Evolutionary conservation across 1,284 basidiomycete species (phyloP).

Genomic region (Ustilago curta): DNA sequence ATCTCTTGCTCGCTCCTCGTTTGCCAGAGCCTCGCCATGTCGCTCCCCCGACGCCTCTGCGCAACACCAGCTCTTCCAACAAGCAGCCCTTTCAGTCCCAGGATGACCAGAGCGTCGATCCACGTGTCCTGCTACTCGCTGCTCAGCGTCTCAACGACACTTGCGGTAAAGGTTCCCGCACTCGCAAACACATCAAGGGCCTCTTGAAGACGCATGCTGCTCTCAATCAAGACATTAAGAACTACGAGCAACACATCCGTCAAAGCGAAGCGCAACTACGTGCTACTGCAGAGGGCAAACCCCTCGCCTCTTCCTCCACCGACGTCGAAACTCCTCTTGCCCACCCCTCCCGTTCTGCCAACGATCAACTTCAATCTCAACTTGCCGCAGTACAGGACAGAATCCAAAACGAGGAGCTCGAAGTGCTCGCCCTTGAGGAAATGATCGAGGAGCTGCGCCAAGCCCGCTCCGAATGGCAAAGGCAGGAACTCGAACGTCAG

Average conservation of each 20-base stretch:
- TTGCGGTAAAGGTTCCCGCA: conserved; percentile 56
- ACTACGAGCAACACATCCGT: conserved; percentile 47
- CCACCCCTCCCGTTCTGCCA: conserved; percentile 4
- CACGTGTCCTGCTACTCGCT: conserved; percentile 47
- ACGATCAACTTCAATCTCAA: conserved; percentile 21
- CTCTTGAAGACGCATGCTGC: conserved; percentile 57
- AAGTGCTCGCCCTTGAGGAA: conserved; percentile 66
- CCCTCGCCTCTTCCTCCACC: conserved; percentile 1
- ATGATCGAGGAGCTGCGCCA: conserved; percentile 59
- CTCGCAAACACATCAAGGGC: conserved; percentile 65
- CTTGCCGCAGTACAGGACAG: conserved; percentile 42
- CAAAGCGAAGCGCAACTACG: conserved; percentile 39
- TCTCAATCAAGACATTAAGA: conserved; percentile 40
- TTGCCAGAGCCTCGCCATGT: conserved; percentile 43
- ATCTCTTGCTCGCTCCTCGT: conserved; percentile 43
- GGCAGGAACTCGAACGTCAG: conserved; percentile 34
- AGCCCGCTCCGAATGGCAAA: conserved; percentile 28
- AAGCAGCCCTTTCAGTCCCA: conserved; percentile 28
- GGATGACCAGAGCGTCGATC: conserved; percentile 24
- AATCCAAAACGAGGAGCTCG: conserved; percentile 64
- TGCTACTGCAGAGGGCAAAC: conserved; percentile 27
- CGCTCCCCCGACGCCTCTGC: conserved; percentile 37
- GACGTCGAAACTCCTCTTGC: conserved; percentile 7
- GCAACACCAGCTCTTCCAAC: conserved; percentile 23
- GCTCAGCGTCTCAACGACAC: conserved; percentile 59